Evolutionary conservation across 352 stramenopile species (phyloP).

Genomic region (Globisporangium cystogenes): DNA sequence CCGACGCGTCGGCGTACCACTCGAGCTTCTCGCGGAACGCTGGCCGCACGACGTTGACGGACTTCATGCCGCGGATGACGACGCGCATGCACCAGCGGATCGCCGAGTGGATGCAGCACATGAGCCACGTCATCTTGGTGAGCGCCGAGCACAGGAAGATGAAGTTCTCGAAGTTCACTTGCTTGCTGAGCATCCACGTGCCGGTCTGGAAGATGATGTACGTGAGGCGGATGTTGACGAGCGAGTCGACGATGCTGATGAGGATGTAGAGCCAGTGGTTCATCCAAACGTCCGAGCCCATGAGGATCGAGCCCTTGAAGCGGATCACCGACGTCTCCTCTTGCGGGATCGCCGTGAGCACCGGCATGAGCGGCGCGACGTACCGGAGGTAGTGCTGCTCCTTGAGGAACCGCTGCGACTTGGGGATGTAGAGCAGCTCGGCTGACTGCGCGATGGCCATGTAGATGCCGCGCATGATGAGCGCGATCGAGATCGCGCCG

Average conservation of each 20-base stretch:
- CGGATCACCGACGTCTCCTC: conserved; percentile 29
- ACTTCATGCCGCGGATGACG: too few relatives aligned
- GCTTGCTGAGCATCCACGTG: conserved; percentile 46
- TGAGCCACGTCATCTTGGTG: conserved; percentile 52
- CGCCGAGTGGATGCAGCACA: conserved; percentile 43
- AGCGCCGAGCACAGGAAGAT: conserved; percentile 47
- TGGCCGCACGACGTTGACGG: conserved; percentile 37
- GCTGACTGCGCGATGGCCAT: conserved; percentile 26
- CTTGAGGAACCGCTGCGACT: conserved; percentile 23
- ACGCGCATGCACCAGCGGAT: conserved; percentile 19
- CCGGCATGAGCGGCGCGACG: conserved; percentile 39
- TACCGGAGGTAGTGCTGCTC: conserved; percentile 24
- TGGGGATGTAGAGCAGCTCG: conserved; percentile 33
- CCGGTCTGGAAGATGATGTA: conserved; percentile 42
- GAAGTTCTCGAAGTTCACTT: conserved; percentile 44
- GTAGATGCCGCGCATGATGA: conserved; percentile 37
- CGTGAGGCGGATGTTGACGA: conserved; percentile 37
- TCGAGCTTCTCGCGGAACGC: conserved; percentile 14
- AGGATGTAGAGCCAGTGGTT: conserved; percentile 67
- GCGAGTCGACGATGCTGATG: conserved; percentile 40
- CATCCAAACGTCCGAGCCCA: conserved; percentile 58
- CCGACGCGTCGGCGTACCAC: conserved; percentile 23
- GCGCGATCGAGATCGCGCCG: conserved; percentile 32
- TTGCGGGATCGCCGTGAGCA: conserved; percentile 21
- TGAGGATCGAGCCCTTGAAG: conserved; percentile 42